Evolutionary conservation across 495 filamentous ascomycete genomes (phyloP).

Genomic region (Aspergillus leporis): DNA sequence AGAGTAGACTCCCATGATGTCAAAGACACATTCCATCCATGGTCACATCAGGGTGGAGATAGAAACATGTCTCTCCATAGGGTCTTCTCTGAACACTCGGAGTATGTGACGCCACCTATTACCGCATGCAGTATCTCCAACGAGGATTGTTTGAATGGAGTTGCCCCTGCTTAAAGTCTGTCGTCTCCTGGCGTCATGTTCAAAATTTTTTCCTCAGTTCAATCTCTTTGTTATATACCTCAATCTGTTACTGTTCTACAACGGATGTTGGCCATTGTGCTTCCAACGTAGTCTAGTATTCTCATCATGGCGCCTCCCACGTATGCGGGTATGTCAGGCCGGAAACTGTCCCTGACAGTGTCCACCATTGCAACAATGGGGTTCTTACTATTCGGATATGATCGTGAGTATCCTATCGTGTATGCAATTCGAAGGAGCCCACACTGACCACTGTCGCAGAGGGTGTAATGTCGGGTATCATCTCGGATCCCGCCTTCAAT

Average conservation of each 20-base stretch:
- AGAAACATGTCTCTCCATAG: not conserved
- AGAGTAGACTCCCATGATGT: not conserved
- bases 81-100: not conserved
- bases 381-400: conserved; percentile 69
- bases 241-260: not conserved
- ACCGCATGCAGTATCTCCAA: conserved; percentile 1
- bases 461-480: conserved; percentile 72
- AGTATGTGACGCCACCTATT: conserved; percentile 1
- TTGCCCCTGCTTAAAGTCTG: not conserved
- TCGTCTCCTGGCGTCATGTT: not conserved
- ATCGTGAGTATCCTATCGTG: conserved; percentile 35
- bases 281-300: not conserved
- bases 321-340: conserved; percentile 62
- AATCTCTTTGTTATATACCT: not conserved
- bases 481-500: conserved; percentile 66
- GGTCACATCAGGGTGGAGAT: not conserved
- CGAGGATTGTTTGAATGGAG: not conserved
- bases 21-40: not conserved
- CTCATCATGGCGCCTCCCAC: conserved; percentile 33
- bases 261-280: not conserved
- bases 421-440: not conserved
- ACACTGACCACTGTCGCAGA: conserved; percentile 20
- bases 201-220: not conserved
- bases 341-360: conserved; percentile 56
- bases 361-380: conserved; percentile 65